Evolutionary conservation across 1,139 yeast genomes (phyloP), one percentile per base, ranked within the genome.

Genomic region (Taphrina wiesneri): DNA sequence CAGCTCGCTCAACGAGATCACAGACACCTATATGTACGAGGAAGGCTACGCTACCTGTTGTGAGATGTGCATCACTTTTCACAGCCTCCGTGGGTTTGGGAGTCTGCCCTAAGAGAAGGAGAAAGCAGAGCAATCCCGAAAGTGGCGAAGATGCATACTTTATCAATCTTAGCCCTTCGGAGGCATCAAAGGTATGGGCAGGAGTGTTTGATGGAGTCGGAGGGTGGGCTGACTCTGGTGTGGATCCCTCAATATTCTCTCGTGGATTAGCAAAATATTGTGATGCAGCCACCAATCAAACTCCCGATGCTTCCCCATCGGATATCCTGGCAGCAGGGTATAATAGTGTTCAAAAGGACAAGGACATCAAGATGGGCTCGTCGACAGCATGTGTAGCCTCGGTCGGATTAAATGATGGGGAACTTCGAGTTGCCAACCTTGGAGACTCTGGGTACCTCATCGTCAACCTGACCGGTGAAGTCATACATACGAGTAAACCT

Each of bases 141-240:
- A 34, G 56, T 25, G 64, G 64, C 13, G 64, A 60, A 23, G 64
- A 60, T 21, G 64, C 64, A 15, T 60, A 49, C 41, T 60, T 60
- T 28, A 26, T 60, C 25, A 54, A 54, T 36, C 36, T 32, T 3
- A 25, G 45, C 9, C 26, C 36, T n/a, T 34, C 26, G 7, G n/a
- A 7, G 28, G 34, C 41, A 3, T 32, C 43, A 1, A 74, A 87
- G 1, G 85, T 92, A 0, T 81, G 90, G 7, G 51, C 56, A 6
- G 98, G 97, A 9, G 97, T 93, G 0, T 93, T 97, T 1, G 99
- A 93, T 76, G 99, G 99, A 21, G 98, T 93, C 4, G 98, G 98
- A 19, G 98, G 98, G 0, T 93, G 98, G 97, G 84, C 90, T 1
- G 93, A 89, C 71, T 86, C 90, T 49, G 97, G 97, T 0, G 88